Percentiles rank a stretch among this genome's conserved stretches.
These are phyloP conservation scores for Aurifilum marmelostoma DNA, from an alignment of 2,329 filamentous ascomycete species.

Conservation along the genomic window DNA sequence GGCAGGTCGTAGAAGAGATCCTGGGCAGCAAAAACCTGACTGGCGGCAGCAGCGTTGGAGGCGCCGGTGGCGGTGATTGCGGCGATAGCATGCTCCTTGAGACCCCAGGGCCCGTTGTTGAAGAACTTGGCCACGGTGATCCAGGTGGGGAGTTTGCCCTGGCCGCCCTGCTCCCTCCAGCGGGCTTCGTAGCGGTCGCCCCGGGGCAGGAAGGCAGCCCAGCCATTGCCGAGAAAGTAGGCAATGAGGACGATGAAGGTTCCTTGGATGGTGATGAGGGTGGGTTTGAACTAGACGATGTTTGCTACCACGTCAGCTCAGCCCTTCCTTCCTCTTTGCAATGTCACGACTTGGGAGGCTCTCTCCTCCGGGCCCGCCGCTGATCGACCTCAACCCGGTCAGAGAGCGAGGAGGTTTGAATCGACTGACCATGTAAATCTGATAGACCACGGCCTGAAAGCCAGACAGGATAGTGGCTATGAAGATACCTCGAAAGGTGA, in stretches of 20 bases:
- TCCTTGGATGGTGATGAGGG: slow-evolving; percentile 49
- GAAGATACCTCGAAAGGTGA: slow-evolving; percentile 58
- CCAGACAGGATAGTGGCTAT: slow-evolving; percentile 52
- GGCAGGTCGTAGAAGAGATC: slow-evolving; percentile 56
- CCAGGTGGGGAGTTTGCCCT: slow-evolving; percentile 46
- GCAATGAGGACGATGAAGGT: slow-evolving; percentile 62
- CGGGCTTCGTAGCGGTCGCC: slow-evolving; percentile 52
- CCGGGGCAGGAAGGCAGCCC: slow-evolving; percentile 52
- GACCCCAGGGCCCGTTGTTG: slow-evolving; percentile 54
- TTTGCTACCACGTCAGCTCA: no score
- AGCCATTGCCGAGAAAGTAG: slow-evolving; percentile 57
- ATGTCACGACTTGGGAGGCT: background rate
- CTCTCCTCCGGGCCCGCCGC: no score
- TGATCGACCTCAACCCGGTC: no score
- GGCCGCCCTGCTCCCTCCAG: slow-evolving; percentile 48
- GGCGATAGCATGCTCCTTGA: slow-evolving; percentile 61
- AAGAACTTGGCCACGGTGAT: slow-evolving; percentile 49
- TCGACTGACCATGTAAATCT: slow-evolving; percentile 54
- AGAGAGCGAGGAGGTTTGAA: no score
- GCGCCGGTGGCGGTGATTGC: slow-evolving; percentile 58
- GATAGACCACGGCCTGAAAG: slow-evolving; percentile 59
- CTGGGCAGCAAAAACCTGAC: slow-evolving; percentile 51
- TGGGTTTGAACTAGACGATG: slow-evolving; percentile 54
- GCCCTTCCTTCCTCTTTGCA: no score
- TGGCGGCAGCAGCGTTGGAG: slow-evolving; percentile 50